These are phyloP conservation scores for Diplosphaera chodatii DNA, from an alignment of 139 green algal species.

Conservation along the genomic window DNA sequence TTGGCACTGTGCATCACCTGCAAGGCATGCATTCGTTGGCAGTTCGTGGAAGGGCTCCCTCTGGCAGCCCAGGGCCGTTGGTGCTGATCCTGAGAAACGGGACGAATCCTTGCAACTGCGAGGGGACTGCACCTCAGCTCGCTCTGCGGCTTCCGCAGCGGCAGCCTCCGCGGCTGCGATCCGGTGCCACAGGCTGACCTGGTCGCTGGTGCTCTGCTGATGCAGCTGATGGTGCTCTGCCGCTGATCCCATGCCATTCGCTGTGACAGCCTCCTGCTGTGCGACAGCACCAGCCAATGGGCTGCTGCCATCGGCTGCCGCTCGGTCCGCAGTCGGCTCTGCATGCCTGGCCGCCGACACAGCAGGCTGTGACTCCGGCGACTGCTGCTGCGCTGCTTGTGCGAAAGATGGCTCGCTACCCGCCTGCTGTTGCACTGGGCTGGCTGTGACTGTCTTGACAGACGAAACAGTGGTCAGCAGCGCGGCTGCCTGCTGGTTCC, in stretches of 20 bases:
- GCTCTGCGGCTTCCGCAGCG: neutral
- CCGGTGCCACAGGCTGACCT: neutral
- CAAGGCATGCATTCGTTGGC: too few relatives aligned
- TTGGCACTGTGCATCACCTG: too few relatives aligned
- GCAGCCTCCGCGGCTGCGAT: neutral
- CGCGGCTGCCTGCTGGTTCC: constrained; percentile 1
- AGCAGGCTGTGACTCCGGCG: constrained; percentile 3
- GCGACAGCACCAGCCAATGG: too few relatives aligned
- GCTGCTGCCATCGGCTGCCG: neutral
- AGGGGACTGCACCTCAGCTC: neutral
- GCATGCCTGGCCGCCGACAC: neutral
- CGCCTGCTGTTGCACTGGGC: neutral
- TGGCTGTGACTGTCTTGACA: neutral
- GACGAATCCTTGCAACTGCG: too few relatives aligned
- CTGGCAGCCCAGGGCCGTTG: too few relatives aligned
- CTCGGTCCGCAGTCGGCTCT: neutral
- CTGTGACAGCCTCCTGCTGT: neutral
- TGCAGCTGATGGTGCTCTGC: neutral
- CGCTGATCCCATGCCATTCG: neutral
- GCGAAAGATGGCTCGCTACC: neutral
- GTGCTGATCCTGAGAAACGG: too few relatives aligned
- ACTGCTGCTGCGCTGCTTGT: neutral
- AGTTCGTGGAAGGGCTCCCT: too few relatives aligned
- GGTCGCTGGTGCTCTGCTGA: neutral
- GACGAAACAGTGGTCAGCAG: constrained; percentile 5